Evolutionary conservation across 208 protist genomes (phyloP), one percentile per base, ranked within the genome.

Genomic region (Trichomonas tenax): DNA sequence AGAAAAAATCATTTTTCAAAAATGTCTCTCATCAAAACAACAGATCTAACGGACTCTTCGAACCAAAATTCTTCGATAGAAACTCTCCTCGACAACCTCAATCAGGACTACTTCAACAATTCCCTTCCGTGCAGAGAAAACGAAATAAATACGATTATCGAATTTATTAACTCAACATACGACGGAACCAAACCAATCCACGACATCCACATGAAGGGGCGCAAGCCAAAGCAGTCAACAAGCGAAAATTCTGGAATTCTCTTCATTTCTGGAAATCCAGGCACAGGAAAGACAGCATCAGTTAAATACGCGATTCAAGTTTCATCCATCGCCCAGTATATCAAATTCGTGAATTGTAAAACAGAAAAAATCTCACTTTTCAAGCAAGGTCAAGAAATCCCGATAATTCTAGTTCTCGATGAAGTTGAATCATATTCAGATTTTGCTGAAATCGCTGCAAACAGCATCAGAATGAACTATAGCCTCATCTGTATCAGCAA

Each of bases 281-380:
- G 96, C 1, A 96, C 96, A 41, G 96, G 96, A 1, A 96, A 96
- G 17, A 96, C 96, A 34, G 96, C 96, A 3, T 46, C n/a, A 8
- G 34, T 96, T 38, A 93, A 93, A 41, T 44, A 93, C 46, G 23
- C 40, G 15, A 51, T 93, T 38, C 23, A 93, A 44, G 21, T 38
- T 26, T 17, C 44, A 38, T 9, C 44, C 2, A 9, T 10, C 6
- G 40, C 44, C 17, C 44, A 48, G 38, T 26, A 93, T 21, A 51
- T 93, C 44, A n/a, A 51, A 11, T 93, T 93, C 46, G 15, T 51
- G 11, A 93, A 93, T 15, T 93, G 86, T 36, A 93, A 93, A 58
- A 93, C 86, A 38, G 44, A 51, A 21, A 48, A 48, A 51, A 10
- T 44, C 9, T 15, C 3, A 51, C 26, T 51, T 34, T 48, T 51